These are phyloP conservation scores for Lophium mytilinum DNA, from an alignment of 495 filamentous ascomycete genomes.

Conservation along the genomic window DNA sequence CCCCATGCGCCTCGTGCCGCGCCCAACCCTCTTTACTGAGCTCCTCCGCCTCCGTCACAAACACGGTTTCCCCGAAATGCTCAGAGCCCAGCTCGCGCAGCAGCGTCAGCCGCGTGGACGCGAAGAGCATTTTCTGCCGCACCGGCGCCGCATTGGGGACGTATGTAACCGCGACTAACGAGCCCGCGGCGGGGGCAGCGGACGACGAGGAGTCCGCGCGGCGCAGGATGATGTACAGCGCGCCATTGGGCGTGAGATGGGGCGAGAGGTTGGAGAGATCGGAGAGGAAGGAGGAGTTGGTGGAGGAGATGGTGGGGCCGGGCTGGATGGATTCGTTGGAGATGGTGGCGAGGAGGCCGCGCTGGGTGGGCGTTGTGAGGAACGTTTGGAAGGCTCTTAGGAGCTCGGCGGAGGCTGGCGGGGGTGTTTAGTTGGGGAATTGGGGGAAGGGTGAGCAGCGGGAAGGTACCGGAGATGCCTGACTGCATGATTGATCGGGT, in stretches of 20 bases:
- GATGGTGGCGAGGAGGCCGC: constrained; percentile 79
- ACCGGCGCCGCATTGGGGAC: constrained; percentile 85
- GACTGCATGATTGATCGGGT: constrained; percentile 62
- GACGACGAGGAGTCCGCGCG: constrained; percentile 37
- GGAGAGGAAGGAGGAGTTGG: constrained; percentile 51
- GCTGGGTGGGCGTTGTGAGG: constrained; percentile 52
- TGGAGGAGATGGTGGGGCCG: constrained; percentile 47
- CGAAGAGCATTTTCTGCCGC: constrained; percentile 93
- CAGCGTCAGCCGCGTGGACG: constrained; percentile 75
- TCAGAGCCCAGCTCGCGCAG: constrained; percentile 81
- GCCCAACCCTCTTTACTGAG: constrained; percentile 64
- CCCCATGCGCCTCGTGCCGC: constrained; percentile 61
- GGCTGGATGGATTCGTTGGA: constrained; percentile 65
- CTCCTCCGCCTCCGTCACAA: constrained; percentile 69
- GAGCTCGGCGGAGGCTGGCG: constrained; percentile 75
- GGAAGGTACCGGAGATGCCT: constrained; percentile 64
- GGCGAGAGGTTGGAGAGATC: constrained; percentile 51
- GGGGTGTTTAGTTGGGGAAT: constrained; percentile 3
- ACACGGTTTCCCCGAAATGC: constrained; percentile 68
- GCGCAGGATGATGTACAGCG: constrained; percentile 80
- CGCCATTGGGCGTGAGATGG: constrained; percentile 62
- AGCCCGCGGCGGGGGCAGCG: constrained; percentile 37
- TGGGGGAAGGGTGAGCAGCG: not conserved
- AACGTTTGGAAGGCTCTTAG: constrained; percentile 71
- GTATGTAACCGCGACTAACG: constrained; percentile 74